Evolutionary conservation across 495 filamentous ascomycete genomes (phyloP), one percentile per base, ranked within the genome.

Genomic region (Pseudevernia furfuracea): DNA sequence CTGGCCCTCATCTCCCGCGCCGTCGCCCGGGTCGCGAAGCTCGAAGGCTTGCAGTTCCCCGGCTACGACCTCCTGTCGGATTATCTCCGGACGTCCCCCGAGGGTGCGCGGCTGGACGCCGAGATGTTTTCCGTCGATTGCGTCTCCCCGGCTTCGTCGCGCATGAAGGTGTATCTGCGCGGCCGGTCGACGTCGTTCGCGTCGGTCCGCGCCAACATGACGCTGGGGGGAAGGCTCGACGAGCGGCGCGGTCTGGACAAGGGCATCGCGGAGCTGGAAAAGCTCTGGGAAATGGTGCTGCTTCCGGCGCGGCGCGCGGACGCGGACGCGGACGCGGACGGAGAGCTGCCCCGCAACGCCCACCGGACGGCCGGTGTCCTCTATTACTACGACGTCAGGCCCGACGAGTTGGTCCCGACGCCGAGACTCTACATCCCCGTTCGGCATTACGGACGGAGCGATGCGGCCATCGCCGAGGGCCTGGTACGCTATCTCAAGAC

Each of bases 341-440:
- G 14, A 30, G 61, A 59, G 15, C 55, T 64, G 21, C 66, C 69
- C 4, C 39, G 53, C 9, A 58, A 55, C 14, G 49, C 48, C 15
- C 76, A 78, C 52, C 70, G 74, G 4, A 77, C 76, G 3, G 71
- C 69, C 2, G 76, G 76, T 19, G 74, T 74, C n/a, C 66, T 77
- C 21, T 77, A 76, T 66, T 70, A 77, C 66, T 68, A 73, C 43
- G 74, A 76, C 19, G 66, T 79, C 46, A 67, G 64, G 41, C 63
- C 71, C 25, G 69, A 65, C 17, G 58, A 39, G 23, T n/a, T 46
- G 19, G 25, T 66, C 7, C 74, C 75, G 4, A 71, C 67, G n/a
- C 61, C 69, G 10, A 77, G 77, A 57, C 59, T 74, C 21, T 79
- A 78, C 62, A 58, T 78, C 21, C 72, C 73, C 1, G 74, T 71